A percentile compares a stretch with the other conserved stretches of the same genome.
Evolutionary conservation across 2,329 filamentous ascomycete genomes (phyloP).

Genomic region (Ilyonectria sp.): DNA sequence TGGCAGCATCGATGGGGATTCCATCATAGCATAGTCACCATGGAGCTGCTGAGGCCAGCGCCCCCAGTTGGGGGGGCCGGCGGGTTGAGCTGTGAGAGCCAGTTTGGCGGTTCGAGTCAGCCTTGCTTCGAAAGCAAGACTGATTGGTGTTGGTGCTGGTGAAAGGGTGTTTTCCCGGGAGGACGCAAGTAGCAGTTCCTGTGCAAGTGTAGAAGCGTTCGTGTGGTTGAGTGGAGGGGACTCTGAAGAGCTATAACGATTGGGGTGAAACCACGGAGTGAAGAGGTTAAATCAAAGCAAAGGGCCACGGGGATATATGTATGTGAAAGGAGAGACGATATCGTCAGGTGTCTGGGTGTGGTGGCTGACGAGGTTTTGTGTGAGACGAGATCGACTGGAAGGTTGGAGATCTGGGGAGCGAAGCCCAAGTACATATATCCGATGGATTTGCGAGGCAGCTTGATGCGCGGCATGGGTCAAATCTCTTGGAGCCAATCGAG

Average conservation of each 20-base stretch:
- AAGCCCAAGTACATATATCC: slow-evolving; percentile 49
- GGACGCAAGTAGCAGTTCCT: slow-evolving; percentile 25
- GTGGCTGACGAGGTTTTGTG: slow-evolving; percentile 44
- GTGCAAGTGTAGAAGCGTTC: slow-evolving; percentile 21
- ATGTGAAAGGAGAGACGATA: slow-evolving; percentile 37
- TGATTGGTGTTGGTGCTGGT: slow-evolving; percentile 25
- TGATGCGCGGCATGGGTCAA: slow-evolving; percentile 50
- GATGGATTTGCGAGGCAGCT: slow-evolving; percentile 41
- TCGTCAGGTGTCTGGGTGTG: slow-evolving; percentile 28
- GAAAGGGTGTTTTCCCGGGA: slow-evolving; percentile 4
- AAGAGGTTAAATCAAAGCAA: slow-evolving; percentile 22
- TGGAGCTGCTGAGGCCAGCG: slow-evolving; percentile 68
- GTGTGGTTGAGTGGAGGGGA: slow-evolving; percentile 16
- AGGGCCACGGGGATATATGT: slow-evolving; percentile 36
- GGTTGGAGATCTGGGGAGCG: slow-evolving; percentile 45
- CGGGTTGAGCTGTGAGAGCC: slow-evolving; percentile 64
- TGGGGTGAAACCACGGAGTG: slow-evolving; percentile 29
- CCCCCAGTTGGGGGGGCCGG: slow-evolving; percentile 66
- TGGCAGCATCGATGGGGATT: slow-evolving; percentile 61
- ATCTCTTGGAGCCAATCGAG: slow-evolving; percentile 52
- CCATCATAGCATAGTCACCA: slow-evolving; percentile 65
- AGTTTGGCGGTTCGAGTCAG: slow-evolving; percentile 52
- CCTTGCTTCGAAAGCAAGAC: slow-evolving; percentile 47
- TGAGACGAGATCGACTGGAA: slow-evolving; percentile 42
- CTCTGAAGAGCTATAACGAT: slow-evolving; percentile 20